Percentiles rank a stretch among this genome's conserved stretches.
These are phyloP conservation scores for Beauveria scarabaeidicola DNA, from an alignment of 2,329 filamentous ascomycete species.

Conservation along the genomic window DNA sequence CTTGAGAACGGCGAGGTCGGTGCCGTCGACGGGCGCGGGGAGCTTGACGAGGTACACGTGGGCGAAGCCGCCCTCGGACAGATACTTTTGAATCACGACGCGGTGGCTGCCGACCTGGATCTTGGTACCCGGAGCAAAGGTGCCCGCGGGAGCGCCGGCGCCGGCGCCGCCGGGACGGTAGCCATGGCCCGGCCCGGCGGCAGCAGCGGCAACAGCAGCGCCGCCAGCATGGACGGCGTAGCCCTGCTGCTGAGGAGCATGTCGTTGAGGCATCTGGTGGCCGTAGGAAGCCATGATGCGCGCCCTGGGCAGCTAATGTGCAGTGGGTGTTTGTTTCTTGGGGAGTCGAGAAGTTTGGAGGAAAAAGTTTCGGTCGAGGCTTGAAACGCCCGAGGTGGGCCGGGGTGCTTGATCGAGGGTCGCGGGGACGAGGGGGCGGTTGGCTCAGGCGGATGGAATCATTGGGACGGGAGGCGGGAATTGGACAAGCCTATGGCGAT, in stretches of 20 bases:
- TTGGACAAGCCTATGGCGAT: not conserved
- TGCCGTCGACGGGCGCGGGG: slow-evolving; percentile 65
- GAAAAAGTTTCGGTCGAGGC: not conserved
- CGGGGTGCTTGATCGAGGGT: not conserved
- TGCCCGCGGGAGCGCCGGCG: slow-evolving; percentile 57
- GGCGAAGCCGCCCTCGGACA: slow-evolving; percentile 95
- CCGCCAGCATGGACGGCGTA: slow-evolving; percentile 3
- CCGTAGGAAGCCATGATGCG: slow-evolving; percentile 28
- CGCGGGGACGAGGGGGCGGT: not conserved
- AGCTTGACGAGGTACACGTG: slow-evolving; percentile 96
- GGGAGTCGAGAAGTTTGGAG: too few species aligned
- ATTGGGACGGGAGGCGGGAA: not conserved
- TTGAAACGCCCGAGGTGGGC: slow-evolving; percentile 4
- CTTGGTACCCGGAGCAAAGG: slow-evolving; percentile 88
- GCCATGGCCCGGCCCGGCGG: slow-evolving; percentile 30
- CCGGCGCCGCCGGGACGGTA: slow-evolving; percentile 32
- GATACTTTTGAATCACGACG: slow-evolving; percentile 91
- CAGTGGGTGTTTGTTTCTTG: not conserved
- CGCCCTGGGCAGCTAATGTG: not conserved
- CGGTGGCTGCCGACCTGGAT: slow-evolving; percentile 91
- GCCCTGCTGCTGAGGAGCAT: slow-evolving; percentile 14
- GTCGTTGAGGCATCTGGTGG: slow-evolving; percentile 31
- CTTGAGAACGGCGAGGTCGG: slow-evolving; percentile 80
- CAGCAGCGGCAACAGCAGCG: not conserved
- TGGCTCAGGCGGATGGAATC: not conserved